Percentiles rank a stretch among this genome's conserved stretches.
These are phyloP conservation scores for Lipomyces sp. DNA, from an alignment of 805 yeast genomes.

Conservation along the genomic window DNA sequence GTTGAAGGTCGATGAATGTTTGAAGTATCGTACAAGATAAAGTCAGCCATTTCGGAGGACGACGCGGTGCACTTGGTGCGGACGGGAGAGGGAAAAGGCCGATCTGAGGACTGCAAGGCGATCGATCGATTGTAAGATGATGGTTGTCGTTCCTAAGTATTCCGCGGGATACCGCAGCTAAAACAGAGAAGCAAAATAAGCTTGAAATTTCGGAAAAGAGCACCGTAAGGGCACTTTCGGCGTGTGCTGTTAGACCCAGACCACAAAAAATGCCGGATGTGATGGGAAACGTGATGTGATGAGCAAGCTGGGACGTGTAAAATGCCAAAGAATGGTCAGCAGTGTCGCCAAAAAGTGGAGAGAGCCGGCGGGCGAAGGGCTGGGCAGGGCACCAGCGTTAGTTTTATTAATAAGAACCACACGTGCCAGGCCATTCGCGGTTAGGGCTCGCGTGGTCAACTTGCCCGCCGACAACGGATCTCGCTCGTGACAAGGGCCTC, in stretches of 20 bases:
- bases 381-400: slow-evolving; percentile 1
- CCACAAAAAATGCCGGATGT: not conserved
- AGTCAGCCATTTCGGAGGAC: slow-evolving; percentile 30
- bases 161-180: not conserved
- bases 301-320: not conserved
- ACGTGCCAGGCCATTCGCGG: not conserved
- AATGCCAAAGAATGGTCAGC: not conserved
- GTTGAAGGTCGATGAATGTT: slow-evolving; percentile 28
- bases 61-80: not conserved
- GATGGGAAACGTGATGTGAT: not conserved
- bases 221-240: not conserved
- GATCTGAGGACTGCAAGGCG: not conserved
- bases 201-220: not conserved
- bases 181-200: not conserved
- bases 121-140: not conserved
- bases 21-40: slow-evolving; percentile 34
- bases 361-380: not conserved
- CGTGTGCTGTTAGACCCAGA: not conserved
- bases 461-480: not conserved
- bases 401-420: slow-evolving; percentile 6
- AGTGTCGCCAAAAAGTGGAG: not conserved
- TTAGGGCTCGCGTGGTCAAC: not conserved
- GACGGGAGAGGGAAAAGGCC: not conserved
- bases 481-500: not conserved
- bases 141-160: not conserved